phyloP scores from a whole-genome alignment of 1,284 basidiomycete species.

The Cutaneotrichosporon cutaneum region DNA sequence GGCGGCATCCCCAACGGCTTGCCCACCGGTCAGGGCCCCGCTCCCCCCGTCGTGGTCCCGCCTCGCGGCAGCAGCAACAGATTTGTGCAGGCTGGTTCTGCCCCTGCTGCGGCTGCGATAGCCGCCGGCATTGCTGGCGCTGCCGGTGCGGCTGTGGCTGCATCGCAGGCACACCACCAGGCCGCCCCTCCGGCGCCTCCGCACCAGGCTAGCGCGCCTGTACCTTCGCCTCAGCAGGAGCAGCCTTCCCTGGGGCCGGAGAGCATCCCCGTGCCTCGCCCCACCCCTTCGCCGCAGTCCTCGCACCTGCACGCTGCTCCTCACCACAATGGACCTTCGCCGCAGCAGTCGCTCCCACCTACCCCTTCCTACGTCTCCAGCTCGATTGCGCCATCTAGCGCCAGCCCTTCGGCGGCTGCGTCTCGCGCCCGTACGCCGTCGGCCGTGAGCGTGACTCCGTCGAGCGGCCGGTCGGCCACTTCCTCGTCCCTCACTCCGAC shows the following conservation, averaged over 20 bases:
- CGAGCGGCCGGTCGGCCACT: conserved; percentile 1
- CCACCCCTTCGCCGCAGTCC: conserved; percentile 1
- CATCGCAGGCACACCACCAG: background rate
- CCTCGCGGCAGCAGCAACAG: conserved; percentile 12
- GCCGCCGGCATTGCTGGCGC: background rate
- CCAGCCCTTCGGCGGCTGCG: background rate
- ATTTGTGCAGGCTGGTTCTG: background rate
- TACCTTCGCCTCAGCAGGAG: background rate
- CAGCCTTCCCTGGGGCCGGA: background rate
- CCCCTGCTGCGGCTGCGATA: background rate
- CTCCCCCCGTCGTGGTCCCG: background rate
- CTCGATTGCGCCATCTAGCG: background rate
- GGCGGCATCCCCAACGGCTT: background rate
- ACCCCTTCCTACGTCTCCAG: background rate
- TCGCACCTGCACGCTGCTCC: background rate
- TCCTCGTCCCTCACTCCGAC: conserved; percentile 4
- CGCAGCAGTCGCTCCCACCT: background rate
- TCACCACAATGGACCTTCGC: background rate
- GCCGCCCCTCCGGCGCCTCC: background rate
- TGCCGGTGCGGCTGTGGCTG: background rate
- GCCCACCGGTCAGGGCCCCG: background rate
- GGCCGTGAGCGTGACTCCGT: background rate
- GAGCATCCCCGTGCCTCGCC: background rate
- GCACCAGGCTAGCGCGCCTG: background rate
- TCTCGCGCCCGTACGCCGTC: conserved; percentile 2